Evolutionary conservation across 179 eudicot species (phyloP).

Genomic region (Spinacia oleracea): DNA sequence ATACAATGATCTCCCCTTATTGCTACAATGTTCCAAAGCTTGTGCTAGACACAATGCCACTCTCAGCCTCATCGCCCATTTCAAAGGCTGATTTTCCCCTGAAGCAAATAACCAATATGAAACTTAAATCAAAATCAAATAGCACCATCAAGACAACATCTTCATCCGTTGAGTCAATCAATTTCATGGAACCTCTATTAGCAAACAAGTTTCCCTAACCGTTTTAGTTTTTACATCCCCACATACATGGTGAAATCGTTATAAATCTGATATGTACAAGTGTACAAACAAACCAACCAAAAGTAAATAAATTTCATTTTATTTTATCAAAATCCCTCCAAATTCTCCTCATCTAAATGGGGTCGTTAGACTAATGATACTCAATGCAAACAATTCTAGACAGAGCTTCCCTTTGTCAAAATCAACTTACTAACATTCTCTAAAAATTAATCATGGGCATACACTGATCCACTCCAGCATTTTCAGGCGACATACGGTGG

Average conservation of each 20-base stretch:
- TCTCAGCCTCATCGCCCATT: conserved; percentile 95
- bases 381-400: neutral
- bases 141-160: neutral
- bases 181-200: neutral
- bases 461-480: neutral
- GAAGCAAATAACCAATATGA: conserved; percentile 12
- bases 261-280: no score
- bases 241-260: neutral
- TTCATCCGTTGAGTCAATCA: neutral
- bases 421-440: neutral
- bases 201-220: conserved; percentile 4
- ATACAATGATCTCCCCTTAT: conserved; percentile 73
- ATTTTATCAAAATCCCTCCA: neutral
- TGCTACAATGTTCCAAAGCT: conserved; percentile 92
- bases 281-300: neutral
- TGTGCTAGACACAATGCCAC: conserved; percentile 85
- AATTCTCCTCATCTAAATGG: no score
- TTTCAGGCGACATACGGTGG: neutral
- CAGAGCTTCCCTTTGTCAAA: neutral
- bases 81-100: conserved; percentile 91
- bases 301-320: no score
- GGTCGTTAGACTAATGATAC: no score
- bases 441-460: neutral
- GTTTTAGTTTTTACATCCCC: no score
- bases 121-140: neutral